Evolutionary conservation across 768 basidiomycete genomes (phyloP).

Genomic region (Chalciporus pseudorubinellus): DNA sequence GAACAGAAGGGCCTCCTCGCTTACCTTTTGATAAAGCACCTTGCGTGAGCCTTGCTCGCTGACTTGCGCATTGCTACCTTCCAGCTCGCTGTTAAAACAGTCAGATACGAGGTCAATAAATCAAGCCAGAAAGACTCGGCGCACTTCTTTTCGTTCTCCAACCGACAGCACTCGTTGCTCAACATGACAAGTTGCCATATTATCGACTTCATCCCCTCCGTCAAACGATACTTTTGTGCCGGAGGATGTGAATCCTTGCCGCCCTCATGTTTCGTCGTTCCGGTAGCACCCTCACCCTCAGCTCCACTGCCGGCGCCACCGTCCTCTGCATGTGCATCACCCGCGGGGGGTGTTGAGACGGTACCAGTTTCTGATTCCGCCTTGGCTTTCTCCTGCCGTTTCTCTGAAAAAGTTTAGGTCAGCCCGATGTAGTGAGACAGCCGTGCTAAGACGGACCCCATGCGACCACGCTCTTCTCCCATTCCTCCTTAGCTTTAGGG

Average conservation of each 20-base stretch:
- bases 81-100: conserved; percentile 43
- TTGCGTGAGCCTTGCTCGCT: conserved; percentile 83
- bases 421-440: neutral
- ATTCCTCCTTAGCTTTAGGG: conserved; percentile 68
- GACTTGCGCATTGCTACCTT: conserved; percentile 66
- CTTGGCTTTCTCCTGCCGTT: conserved; percentile 56
- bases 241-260: conserved; percentile 57
- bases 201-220: conserved; percentile 73
- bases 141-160: conserved; percentile 65
- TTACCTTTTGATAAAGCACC: conserved; percentile 73
- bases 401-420: conserved; percentile 33
- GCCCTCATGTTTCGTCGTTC: conserved; percentile 26
- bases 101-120: neutral
- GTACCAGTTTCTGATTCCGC: conserved; percentile 32
- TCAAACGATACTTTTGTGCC: conserved; percentile 72
- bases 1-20: conserved; percentile 2
- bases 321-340: conserved; percentile 33
- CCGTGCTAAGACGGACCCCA: conserved; percentile 54
- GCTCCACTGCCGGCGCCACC: conserved; percentile 24
- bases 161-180: conserved; percentile 78
- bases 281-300: conserved; percentile 24
- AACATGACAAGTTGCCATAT: conserved; percentile 80
- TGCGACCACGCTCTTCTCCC: conserved; percentile 61
- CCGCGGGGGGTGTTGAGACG: conserved; percentile 29
- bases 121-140: neutral